These are phyloP conservation scores for Naganishia sp. DNA, from an alignment of 1,284 basidiomycete genomes.

Conservation along the genomic window DNA sequence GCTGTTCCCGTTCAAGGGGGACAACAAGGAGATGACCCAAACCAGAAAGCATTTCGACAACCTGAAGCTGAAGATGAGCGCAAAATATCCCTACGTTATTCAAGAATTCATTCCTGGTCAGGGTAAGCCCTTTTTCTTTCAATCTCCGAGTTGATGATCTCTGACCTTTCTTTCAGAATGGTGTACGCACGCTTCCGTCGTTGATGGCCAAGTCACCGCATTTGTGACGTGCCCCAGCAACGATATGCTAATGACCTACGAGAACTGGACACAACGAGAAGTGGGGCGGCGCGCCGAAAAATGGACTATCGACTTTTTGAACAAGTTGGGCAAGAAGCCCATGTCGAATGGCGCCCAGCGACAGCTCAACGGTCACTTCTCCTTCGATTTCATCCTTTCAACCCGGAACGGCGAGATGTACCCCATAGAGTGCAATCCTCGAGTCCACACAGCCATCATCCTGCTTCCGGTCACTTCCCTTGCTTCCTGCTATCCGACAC, in stretches of 20 bases:
- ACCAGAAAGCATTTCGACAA: slow-evolving; percentile 40
- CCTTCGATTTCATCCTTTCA: slow-evolving; percentile 55
- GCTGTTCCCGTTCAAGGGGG: slow-evolving; percentile 47
- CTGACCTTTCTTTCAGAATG: slow-evolving; percentile 43
- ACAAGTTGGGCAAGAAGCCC: slow-evolving; percentile 41
- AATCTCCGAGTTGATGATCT: background rate
- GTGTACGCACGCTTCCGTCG: slow-evolving; percentile 55
- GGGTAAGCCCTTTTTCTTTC: slow-evolving; percentile 36
- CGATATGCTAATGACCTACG: slow-evolving; percentile 57
- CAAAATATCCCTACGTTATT: slow-evolving; percentile 46
- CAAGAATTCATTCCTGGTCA: slow-evolving; percentile 47
- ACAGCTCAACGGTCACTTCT: slow-evolving; percentile 53
- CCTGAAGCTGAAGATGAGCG: slow-evolving; percentile 39
- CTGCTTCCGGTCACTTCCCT: slow-evolving; percentile 43
- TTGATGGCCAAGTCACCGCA: slow-evolving; percentile 51
- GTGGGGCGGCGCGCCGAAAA: slow-evolving; percentile 48
- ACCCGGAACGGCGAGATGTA: slow-evolving; percentile 47
- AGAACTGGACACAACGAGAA: slow-evolving; percentile 43
- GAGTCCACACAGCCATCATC: slow-evolving; percentile 55
- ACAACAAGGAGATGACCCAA: slow-evolving; percentile 37
- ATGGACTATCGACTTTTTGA: slow-evolving; percentile 52
- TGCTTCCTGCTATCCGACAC: slow-evolving; percentile 37
- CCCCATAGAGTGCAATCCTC: slow-evolving; percentile 56
- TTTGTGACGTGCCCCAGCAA: slow-evolving; percentile 56
- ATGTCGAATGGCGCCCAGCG: slow-evolving; percentile 37